phyloP scores from a whole-genome alignment of 257 asterid species.

The Solanum tarijense region DNA sequence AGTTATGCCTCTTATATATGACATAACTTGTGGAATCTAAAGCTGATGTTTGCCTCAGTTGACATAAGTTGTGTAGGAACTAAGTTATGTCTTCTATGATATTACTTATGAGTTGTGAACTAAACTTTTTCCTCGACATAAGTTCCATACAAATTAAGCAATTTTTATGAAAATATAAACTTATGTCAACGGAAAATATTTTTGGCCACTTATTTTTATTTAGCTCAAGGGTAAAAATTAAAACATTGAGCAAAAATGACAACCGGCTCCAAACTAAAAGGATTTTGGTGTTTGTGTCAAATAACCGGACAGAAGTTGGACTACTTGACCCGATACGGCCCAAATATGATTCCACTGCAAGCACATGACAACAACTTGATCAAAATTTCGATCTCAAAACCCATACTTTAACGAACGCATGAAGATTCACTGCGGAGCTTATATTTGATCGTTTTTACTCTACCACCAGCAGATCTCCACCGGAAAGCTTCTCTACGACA shows the following conservation, averaged over 20 bases:
- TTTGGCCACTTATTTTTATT: background rate
- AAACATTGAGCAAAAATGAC: background rate
- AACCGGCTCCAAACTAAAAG: no score
- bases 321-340: background rate
- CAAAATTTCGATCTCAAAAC: background rate
- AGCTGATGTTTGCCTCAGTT: rapidly evolving
- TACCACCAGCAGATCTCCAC: background rate
- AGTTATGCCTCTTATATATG: background rate
- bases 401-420: background rate
- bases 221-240: background rate
- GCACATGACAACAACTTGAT: background rate
- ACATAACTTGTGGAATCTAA: background rate
- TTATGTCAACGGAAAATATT: background rate
- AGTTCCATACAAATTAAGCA: background rate
- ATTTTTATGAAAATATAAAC: background rate
- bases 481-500: background rate
- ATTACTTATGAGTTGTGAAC: background rate
- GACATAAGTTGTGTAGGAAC: background rate
- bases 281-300: background rate
- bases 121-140: background rate
- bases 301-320: background rate
- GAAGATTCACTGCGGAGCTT: background rate
- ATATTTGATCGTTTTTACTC: background rate
- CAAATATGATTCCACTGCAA: background rate
- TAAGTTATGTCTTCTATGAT: background rate